phyloP scores from a whole-genome alignment of 352 stramenopile genomes.

The Stramenopiles sp. region DNA sequence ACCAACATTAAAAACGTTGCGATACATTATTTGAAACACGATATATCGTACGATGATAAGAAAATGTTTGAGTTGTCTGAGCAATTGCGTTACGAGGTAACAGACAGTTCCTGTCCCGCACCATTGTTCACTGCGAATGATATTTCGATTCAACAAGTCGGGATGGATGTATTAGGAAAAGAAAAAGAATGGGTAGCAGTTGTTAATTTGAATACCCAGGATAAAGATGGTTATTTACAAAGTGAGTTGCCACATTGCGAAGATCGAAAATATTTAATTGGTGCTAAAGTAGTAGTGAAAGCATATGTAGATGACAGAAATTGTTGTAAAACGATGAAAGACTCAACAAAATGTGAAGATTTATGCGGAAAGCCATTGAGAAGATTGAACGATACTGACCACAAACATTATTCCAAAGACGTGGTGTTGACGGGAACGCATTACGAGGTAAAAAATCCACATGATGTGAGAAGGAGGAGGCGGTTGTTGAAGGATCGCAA shows the following conservation, averaged over 20 bases:
- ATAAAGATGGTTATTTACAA: slow-evolving; percentile 1
- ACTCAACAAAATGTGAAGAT: neutral
- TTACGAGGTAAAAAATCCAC: neutral
- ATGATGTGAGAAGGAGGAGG: neutral
- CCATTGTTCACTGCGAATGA: slow-evolving; percentile 3
- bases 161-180: neutral
- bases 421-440: neutral
- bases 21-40: neutral
- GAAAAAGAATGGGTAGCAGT: neutral
- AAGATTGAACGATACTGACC: neutral
- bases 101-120: neutral
- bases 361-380: neutral
- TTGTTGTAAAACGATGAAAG: neutral
- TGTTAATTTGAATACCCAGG: neutral
- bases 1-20: neutral
- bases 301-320: neutral
- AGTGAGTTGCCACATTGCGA: neutral
- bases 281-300: neutral
- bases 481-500: neutral
- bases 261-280: neutral
- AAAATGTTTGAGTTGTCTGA: neutral
- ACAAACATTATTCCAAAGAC: slow-evolving; percentile 1
- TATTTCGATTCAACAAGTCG: neutral
- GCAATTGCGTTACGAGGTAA: neutral
- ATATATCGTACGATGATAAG: neutral